Base-by-base conservation (phyloP, 192 early-diverging fungal species). In the Phycomyces nitens region DNA sequence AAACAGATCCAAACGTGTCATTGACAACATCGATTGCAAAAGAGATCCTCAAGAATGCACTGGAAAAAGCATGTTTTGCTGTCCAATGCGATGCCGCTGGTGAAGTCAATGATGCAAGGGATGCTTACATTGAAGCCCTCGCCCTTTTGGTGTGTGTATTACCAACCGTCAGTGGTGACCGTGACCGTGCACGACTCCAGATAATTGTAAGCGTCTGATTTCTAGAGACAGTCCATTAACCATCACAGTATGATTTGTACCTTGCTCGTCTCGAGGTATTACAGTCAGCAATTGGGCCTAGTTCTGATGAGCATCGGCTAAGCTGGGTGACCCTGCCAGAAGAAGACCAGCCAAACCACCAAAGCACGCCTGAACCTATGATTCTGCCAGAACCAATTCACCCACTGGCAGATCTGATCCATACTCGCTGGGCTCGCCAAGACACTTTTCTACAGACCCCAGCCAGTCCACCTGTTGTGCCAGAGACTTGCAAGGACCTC, bases 191-290 rank as follows among this genome's bases (percentile, higher is more conserved):
- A 44, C 57, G 65, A 44, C 53, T 75, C 22, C 60, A 66, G 44
- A 68, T 66, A n/a, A 75, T 63, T 24, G 73, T 75, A 67, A 68
- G 41, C 7, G 7, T n/a, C n/a, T n/a, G n/a, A n/a, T n/a, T n/a
- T n/a, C n/a, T n/a, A n/a, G n/a, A n/a, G n/a, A n/a, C n/a, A n/a
- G n/a, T n/a, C n/a, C 7, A 34, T 34, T 34, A 34, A 5, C 7
- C 7, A 47, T 47, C 11, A 47, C 12, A 47, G 44, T 47, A 47
- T 47, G 44, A 47, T 11, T 47, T 47, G 12, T 47, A 47, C 12
- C 44, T 47, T 11, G 44, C 44, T 18, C 44, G 44, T 11, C 44
- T 47, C 18, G 44, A 47, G 18, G 1, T 47, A 14, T 47, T 47
- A 47, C 44, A 47, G 12, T 7, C 44, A n/a, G 44, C 44, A 14